phyloP scores from a whole-genome alignment of 768 basidiomycete genomes.

The Hydnomerulius pinastri region DNA sequence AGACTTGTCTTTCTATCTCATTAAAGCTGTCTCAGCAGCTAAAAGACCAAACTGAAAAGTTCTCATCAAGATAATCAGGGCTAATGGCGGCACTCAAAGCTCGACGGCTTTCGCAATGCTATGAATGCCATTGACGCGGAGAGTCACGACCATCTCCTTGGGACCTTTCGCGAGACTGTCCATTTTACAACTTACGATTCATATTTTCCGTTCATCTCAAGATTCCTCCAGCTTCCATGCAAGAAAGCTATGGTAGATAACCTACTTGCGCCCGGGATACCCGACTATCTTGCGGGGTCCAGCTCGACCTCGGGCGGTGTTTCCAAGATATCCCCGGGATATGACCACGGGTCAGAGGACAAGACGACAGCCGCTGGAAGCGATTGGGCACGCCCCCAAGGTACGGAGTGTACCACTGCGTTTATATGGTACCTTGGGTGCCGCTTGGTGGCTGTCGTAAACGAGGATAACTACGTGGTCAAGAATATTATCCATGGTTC shows the following conservation, averaged over 20 bases:
- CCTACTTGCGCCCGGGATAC: slow-evolving; percentile 16
- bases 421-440: neutral
- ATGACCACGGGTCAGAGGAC: neutral
- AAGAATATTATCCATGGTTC: neutral
- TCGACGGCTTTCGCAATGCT: no score
- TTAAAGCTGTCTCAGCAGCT: no score
- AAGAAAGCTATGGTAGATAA: slow-evolving; percentile 10
- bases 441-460: neutral
- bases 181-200: no score
- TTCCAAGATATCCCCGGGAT: slow-evolving; percentile 2
- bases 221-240: slow-evolving; percentile 11
- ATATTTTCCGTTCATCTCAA: slow-evolving; percentile 11
- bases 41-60: no score
- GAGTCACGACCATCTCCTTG: no score
- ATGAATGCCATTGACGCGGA: no score
- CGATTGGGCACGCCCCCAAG: neutral
- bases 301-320: slow-evolving; percentile 15
- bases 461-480: neutral
- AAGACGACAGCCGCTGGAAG: neutral
- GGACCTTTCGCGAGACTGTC: no score
- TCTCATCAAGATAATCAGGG: no score
- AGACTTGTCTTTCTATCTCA: no score
- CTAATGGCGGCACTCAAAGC: no score
- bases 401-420: neutral
- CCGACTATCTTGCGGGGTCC: slow-evolving; percentile 10